A percentile compares a stretch with the other conserved stretches of the same genome.
Conservation (phyloP, 768 basidiomycete genomes). For the Tricholoma flavovirens region DNA sequence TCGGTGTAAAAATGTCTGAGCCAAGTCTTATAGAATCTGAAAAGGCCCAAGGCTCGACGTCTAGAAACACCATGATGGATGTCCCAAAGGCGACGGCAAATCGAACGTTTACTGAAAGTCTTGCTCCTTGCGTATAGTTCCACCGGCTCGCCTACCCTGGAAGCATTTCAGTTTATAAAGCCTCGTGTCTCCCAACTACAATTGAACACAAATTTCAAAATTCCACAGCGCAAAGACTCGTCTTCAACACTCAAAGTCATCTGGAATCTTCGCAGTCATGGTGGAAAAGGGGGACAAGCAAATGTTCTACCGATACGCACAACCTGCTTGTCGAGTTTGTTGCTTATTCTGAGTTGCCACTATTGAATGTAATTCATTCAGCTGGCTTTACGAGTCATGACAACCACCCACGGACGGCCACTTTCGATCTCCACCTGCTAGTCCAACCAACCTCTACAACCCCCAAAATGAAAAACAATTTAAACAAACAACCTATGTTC, state of each 20-base stretch:
- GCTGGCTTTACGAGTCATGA: constrained; percentile 69
- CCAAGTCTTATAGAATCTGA: background rate
- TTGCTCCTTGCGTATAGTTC: constrained; percentile 45
- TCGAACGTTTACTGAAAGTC: constrained; percentile 45
- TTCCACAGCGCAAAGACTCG: constrained; percentile 56
- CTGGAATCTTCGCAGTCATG: constrained; percentile 62
- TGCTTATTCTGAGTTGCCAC: too few relatives aligned
- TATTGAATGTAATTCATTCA: too few relatives aligned
- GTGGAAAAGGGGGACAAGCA: constrained; percentile 60
- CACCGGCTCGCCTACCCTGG: constrained; percentile 46
- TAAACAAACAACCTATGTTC: constrained; percentile 17
- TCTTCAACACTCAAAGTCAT: constrained; percentile 56
- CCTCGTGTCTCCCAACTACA: constrained; percentile 11
- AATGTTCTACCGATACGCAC: constrained; percentile 56
- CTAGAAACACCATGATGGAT: constrained; percentile 48
- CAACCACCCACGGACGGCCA: constrained; percentile 64
- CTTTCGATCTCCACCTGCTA: constrained; percentile 50
- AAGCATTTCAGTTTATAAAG: constrained; percentile 49
- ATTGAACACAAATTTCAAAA: constrained; percentile 33
- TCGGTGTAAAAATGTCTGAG: too few relatives aligned
- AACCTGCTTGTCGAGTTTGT: too few relatives aligned
- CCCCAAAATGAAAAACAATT: constrained; percentile 25
- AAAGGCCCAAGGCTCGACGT: constrained; percentile 4
- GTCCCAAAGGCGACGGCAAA: constrained; percentile 39
- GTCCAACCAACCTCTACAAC: constrained; percentile 45